Conservation (phyloP, 2,329 filamentous ascomycete species). For the Botrytis galanthina region DNA sequence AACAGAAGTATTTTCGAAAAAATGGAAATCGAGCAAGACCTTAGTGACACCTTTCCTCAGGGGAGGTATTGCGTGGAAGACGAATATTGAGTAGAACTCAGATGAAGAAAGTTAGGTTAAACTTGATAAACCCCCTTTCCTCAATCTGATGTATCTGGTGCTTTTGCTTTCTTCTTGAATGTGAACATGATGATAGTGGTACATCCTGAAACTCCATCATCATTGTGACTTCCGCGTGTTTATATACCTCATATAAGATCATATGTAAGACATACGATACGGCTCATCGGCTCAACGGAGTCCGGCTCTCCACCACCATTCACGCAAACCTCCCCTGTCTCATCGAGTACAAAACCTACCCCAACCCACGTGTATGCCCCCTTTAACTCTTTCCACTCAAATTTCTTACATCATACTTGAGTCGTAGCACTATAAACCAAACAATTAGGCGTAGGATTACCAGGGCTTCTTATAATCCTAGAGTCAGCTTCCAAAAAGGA, state of each 20-base stretch:
- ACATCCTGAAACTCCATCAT: background rate
- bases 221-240: background rate
- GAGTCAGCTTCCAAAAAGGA: background rate
- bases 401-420: constrained; percentile 4
- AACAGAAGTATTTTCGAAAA: background rate
- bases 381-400: background rate
- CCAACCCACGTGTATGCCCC: background rate
- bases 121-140: background rate
- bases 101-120: background rate
- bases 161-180: background rate
- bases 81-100: background rate
- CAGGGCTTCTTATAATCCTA: background rate
- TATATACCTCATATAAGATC: no score
- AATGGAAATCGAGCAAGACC: background rate
- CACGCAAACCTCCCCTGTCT: background rate
- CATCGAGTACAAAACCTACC: background rate
- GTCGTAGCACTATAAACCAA: constrained; percentile 3
- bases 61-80: background rate
- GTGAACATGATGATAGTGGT: background rate
- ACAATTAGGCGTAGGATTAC: background rate
- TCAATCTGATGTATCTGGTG: background rate
- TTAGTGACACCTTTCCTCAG: background rate
- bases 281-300: background rate
- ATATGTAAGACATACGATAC: background rate
- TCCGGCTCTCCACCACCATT: background rate